Evolutionary conservation across 148 eudicot species (phyloP), one percentile per base, ranked within the genome.

Genomic region (Fagopyrum tataricum): DNA sequence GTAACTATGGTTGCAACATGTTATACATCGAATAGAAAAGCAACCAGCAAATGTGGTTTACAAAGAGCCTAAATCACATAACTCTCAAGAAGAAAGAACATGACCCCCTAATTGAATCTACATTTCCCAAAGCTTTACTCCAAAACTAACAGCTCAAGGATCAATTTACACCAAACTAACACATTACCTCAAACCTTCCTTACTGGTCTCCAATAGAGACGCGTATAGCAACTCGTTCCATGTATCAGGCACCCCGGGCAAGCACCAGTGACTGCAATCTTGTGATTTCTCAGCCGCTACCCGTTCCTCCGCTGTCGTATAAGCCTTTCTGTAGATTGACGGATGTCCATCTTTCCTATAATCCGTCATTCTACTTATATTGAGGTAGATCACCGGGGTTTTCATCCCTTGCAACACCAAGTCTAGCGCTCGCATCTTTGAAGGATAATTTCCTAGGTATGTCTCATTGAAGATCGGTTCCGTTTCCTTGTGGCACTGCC

Each of bases 401-500:
- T 84, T 91, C 97, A 91, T 91, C 62, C 81, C 79, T 64, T 72
- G 72, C 18, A 91, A 41, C 70, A 89, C 86, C 11, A 74, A 13
- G 42, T 91, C 96, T 9, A 91, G 79, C 72, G 83, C 86, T 75
- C 76, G 87, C 98, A 95, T 95, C 74, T 91, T 90, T 48, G 89
- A 61, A 43, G 96, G 98, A 82, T 95, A 91, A 44, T 77, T 81
- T 13, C 78, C 78, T 21, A 95, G 72, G 78, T 90, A 80, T 9
- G 85, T 78, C 24, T 84, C 78, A 7, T 91, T 88, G 73, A 79
- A 82, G 80, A 90, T 88, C 4, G 98, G 98, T 49, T 91, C 91
- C 0, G 85, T 88, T 84, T 95, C 97, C 74, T 84, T 88, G 74
- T 90, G 89, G 81, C 98, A 95, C 70, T 90, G 88, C 69, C 98